These are phyloP conservation scores for Solanum medicagineum DNA, from an alignment of 257 asterid species.

Conservation along the genomic window DNA sequence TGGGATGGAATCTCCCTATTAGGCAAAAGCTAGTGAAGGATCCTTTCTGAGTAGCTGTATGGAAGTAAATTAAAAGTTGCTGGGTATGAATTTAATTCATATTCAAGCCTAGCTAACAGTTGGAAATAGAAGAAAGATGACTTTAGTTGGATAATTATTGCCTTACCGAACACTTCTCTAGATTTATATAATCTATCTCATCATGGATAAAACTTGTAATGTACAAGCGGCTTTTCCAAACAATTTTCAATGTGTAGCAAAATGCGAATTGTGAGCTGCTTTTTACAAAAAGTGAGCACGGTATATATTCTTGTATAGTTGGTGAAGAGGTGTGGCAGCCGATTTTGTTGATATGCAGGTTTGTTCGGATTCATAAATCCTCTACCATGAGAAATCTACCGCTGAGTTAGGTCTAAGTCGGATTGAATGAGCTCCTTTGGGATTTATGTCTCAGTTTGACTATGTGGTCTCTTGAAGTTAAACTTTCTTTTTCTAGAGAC, in stretches of 20 bases:
- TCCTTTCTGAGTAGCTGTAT: too few species aligned
- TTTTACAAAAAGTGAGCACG: neutral
- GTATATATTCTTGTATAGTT: neutral
- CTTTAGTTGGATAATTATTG: neutral
- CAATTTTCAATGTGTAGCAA: neutral
- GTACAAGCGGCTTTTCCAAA: neutral
- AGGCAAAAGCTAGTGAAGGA: neutral
- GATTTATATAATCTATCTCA: neutral
- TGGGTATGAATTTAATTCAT: too few species aligned
- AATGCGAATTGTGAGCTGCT: neutral
- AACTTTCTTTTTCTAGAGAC: too few species aligned
- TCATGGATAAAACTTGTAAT: neutral
- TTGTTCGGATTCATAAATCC: neutral
- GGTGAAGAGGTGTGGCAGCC: neutral
- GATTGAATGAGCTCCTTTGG: too few species aligned
- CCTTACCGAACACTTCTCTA: neutral
- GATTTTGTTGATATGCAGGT: neutral
- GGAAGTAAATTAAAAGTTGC: too few species aligned
- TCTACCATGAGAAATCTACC: neutral
- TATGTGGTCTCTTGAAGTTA: too few species aligned
- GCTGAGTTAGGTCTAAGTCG: neutral
- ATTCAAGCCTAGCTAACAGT: neutral
- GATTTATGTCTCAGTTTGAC: too few species aligned
- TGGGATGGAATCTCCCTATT: neutral
- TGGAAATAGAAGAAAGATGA: neutral